Evolutionary conservation across 228 moss, liverwort and hornwort species (phyloP).

Genomic region (Sphagnum magellanicum): DNA sequence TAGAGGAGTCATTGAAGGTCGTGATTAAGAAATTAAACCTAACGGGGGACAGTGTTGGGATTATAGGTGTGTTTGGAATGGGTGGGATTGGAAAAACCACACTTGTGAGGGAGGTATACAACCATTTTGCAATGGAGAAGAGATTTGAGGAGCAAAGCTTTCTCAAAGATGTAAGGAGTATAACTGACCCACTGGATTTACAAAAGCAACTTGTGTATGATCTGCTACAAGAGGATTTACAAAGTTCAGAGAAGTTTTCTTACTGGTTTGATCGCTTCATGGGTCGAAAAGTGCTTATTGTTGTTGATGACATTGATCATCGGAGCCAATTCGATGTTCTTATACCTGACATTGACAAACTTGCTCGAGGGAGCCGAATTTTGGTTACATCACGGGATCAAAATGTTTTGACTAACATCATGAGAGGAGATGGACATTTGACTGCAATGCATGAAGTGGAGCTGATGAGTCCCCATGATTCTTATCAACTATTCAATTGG

Average conservation of each 20-base stretch:
- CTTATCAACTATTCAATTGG: constrained; percentile 14
- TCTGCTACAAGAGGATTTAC: not conserved
- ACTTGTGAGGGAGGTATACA: constrained; percentile 19
- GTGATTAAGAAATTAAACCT: not conserved
- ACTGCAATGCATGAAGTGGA: constrained; percentile 1
- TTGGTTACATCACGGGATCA: constrained; percentile 13
- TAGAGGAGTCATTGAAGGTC: not conserved
- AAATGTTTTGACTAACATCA: not conserved
- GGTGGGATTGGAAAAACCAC: constrained; percentile 44
- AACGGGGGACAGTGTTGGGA: constrained; percentile 11
- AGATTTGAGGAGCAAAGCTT: constrained; percentile 1
- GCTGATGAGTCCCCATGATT: not conserved
- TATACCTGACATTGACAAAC: not conserved
- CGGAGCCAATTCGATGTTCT: constrained; percentile 1
- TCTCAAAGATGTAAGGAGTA: not conserved
- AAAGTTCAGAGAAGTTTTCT: not conserved
- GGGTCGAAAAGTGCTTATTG: not conserved
- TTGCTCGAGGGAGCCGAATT: constrained; percentile 22
- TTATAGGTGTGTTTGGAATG: constrained; percentile 27
- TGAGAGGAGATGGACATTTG: not conserved
- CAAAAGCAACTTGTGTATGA: constrained; percentile 6
- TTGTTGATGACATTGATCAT: constrained; percentile 4
- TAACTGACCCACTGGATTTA: not conserved
- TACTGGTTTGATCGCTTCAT: not conserved
- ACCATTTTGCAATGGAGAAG: constrained; percentile 3